Evolutionary conservation across 768 basidiomycete species (phyloP).

Genomic region (Podaxis sp.): DNA sequence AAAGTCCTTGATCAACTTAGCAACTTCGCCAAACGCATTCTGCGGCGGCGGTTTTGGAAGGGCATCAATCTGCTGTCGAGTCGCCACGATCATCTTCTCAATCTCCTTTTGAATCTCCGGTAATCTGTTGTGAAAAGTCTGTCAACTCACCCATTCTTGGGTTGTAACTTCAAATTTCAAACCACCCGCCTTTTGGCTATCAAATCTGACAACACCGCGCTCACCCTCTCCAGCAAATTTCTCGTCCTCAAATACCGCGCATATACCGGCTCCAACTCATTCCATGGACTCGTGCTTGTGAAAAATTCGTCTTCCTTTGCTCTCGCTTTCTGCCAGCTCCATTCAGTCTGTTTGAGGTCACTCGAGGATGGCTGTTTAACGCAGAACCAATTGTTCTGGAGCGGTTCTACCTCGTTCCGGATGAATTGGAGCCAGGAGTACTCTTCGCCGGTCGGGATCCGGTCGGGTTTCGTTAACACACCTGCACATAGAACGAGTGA

Average conservation of each 20-base stretch:
- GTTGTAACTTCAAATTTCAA: background rate
- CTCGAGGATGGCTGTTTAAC: constrained; percentile 54
- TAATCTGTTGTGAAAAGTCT: constrained; percentile 45
- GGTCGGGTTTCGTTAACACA: constrained; percentile 74
- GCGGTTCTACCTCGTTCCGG: constrained; percentile 47
- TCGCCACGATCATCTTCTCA: constrained; percentile 37
- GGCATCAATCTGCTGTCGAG: constrained; percentile 27
- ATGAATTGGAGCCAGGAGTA: constrained; percentile 56
- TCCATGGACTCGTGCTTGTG: constrained; percentile 49
- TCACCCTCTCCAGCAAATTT: constrained; percentile 56
- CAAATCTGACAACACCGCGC: constrained; percentile 57
- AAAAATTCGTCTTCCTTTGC: constrained; percentile 58
- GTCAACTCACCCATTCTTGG: constrained; percentile 54
- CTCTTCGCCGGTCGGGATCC: constrained; percentile 56
- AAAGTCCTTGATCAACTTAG: constrained; percentile 47
- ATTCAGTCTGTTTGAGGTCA: constrained; percentile 42
- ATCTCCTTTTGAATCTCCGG: constrained; percentile 63
- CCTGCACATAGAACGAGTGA: constrained; percentile 33
- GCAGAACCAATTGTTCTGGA: constrained; percentile 59
- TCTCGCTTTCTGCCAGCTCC: constrained; percentile 63
- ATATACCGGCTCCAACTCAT: constrained; percentile 45
- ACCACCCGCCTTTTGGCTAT: constrained; percentile 54
- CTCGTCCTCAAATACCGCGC: constrained; percentile 53
- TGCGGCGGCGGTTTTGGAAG: constrained; percentile 52
- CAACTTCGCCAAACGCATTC: constrained; percentile 58